phyloP scores from a whole-genome alignment of 1,284 basidiomycete species.

The Baeospora myosura region DNA sequence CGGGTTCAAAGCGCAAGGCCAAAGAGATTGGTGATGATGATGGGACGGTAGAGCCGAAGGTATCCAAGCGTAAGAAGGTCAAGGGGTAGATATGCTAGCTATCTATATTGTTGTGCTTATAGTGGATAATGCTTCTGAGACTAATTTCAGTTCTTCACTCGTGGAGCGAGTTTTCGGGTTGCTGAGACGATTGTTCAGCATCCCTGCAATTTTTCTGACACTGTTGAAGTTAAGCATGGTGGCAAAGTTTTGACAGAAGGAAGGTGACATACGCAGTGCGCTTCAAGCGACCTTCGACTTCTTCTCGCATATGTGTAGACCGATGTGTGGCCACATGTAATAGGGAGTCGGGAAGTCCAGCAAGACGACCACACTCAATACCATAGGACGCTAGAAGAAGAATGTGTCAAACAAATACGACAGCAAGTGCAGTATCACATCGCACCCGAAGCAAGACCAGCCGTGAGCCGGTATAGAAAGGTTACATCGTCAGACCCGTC shows the following conservation, averaged over 20 bases:
- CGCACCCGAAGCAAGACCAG: constrained; percentile 61
- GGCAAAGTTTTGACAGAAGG: too few relatives aligned
- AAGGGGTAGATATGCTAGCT: constrained; percentile 13
- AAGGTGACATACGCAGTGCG: constrained; percentile 46
- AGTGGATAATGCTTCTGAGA: neutral
- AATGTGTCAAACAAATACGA: constrained; percentile 1
- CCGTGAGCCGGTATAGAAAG: constrained; percentile 73
- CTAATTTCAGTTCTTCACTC: neutral
- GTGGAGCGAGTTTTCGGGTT: too few relatives aligned
- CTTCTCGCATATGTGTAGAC: constrained; percentile 48
- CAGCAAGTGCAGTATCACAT: constrained; percentile 16
- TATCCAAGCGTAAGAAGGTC: constrained; percentile 37
- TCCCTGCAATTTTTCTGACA: too few relatives aligned
- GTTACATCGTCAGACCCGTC: constrained; percentile 75
- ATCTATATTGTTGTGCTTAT: neutral
- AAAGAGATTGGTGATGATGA: neutral
- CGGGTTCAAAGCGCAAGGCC: neutral
- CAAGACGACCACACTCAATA: constrained; percentile 85
- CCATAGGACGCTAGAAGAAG: constrained; percentile 71
- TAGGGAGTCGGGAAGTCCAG: constrained; percentile 66
- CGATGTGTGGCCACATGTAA: constrained; percentile 52
- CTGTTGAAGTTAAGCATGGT: too few relatives aligned
- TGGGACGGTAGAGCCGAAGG: constrained; percentile 9
- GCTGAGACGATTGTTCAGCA: too few relatives aligned
- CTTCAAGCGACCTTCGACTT: constrained; percentile 42